phyloP scores from a whole-genome alignment of 2,329 filamentous ascomycete genomes.

The Chaetomium globosum region DNA sequence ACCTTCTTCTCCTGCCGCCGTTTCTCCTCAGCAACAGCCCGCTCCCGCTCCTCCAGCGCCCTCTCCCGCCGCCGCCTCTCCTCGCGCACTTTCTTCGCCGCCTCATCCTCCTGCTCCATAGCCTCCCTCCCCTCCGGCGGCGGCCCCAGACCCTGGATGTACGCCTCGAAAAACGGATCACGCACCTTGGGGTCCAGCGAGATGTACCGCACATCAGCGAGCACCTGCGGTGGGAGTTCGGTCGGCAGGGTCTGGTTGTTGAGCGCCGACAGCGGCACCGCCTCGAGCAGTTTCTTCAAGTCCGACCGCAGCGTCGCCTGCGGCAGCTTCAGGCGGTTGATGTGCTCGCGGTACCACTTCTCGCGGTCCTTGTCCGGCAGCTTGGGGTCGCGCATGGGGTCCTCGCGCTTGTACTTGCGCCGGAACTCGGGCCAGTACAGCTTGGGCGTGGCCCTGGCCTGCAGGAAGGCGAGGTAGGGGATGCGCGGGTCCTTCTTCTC shows the following conservation, averaged over 20 bases:
- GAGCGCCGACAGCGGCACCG: conserved; percentile 59
- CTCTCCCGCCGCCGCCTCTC: conserved; percentile 63
- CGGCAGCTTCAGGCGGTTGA: conserved; percentile 67
- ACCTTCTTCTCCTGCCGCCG: conserved; percentile 61
- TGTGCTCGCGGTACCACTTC: conserved; percentile 75
- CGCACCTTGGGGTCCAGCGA: conserved; percentile 63
- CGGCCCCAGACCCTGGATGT: conserved; percentile 64
- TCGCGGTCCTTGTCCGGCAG: conserved; percentile 77
- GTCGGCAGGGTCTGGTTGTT: conserved; percentile 61
- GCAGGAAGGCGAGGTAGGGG: conserved; percentile 78
- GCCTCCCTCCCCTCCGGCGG: conserved; percentile 52
- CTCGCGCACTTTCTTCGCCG: conserved; percentile 52
- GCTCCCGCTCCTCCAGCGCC: conserved; percentile 67
- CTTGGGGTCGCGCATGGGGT: conserved; percentile 73
- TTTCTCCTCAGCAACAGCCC: conserved; percentile 65
- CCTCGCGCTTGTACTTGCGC: conserved; percentile 82
- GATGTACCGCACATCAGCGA: conserved; percentile 70
- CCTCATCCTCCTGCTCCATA: conserved; percentile 56
- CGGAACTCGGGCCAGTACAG: conserved; percentile 98
- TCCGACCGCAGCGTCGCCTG: conserved; percentile 69
- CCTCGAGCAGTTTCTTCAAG: conserved; percentile 65
- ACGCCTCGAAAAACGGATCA: conserved; percentile 66
- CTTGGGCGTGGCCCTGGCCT: conserved; percentile 81
- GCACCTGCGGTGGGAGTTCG: conserved; percentile 62
- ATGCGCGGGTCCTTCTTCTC: conserved; percentile 82